Base-by-base conservation (phyloP, 768 basidiomycete genomes). In the Phallus indusiatus region DNA sequence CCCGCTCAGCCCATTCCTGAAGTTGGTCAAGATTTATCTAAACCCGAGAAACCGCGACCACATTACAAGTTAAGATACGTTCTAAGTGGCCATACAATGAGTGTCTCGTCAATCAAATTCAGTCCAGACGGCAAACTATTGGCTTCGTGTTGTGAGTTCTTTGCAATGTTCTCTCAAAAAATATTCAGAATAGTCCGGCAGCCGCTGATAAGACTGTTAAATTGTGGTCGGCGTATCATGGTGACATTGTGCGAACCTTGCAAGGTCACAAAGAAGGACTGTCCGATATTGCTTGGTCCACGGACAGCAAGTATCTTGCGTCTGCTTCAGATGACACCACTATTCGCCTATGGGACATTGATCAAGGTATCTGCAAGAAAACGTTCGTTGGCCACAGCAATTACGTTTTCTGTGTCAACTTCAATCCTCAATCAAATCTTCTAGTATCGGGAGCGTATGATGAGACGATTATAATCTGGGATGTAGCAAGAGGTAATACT, bases 401-500 rank as follows among this genome's bases (percentile, higher is more conserved):
- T 66, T 92, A 92, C 60, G 93, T 98, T 1, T 94, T 96, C 67
- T 94, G 93, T 63, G 79, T 97, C 20, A 89, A 92, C 66, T 98
- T 87, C 72, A 94, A 90, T 65, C 94, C 92, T 0, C 81, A 85
- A 67, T 89, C 90, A 0, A 94, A 93, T 69, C 74, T 99, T 35
- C 75, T 98, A 55, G 96, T 90, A 16, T 94, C 91, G 20, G 96
- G 96, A 33, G 89, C 90, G 1, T 94, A 89, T 67, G 96, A 99
- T 66, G 96, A 99, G 75, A 93, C 89, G 16, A 90, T 98, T 17
- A 82, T 91, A 52, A 80, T 98, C n/a, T 98, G 95, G 95, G 94
- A 99, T 69, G 85, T 95, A 24, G 84, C 89, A 22, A 77, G 86
- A 80, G 93, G 93, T 92, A 62, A 28, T 28, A 28, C 28, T 17